These are phyloP conservation scores for Zymoseptoria brevis DNA, from an alignment of 2,329 filamentous ascomycete species.

Conservation along the genomic window DNA sequence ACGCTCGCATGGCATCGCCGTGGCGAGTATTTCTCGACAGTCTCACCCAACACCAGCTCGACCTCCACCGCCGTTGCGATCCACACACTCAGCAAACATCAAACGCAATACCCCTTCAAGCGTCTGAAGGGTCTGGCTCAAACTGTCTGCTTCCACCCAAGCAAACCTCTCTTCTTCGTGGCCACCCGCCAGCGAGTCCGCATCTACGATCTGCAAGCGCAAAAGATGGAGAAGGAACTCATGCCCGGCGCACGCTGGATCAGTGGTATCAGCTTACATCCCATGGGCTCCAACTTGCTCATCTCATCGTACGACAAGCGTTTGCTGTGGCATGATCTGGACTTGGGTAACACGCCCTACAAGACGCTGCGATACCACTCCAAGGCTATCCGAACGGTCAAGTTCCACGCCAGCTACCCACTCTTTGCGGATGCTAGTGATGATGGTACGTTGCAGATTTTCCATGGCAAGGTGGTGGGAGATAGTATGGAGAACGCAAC, in stretches of 20 bases:
- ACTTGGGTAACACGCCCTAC: conserved; percentile 82
- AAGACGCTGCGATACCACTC: conserved; percentile 94
- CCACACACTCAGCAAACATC: conserved; percentile 89
- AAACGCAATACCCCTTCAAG: conserved; percentile 90
- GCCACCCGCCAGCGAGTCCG: conserved; percentile 90
- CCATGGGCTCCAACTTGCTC: conserved; percentile 86
- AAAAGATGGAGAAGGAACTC: conserved; percentile 85
- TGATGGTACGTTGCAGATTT: conserved; percentile 88
- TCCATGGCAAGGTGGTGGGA: conserved; percentile 90
- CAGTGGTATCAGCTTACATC: conserved; percentile 85
- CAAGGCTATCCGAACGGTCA: conserved; percentile 82
- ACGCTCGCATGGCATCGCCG: conserved; percentile 87
- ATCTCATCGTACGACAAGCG: conserved; percentile 92
- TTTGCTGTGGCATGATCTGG: conserved; percentile 92
- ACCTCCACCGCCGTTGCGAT: conserved; percentile 69
- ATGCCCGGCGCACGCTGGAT: conserved; percentile 94
- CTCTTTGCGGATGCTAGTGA: conserved; percentile 93
- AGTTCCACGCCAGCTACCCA: conserved; percentile 70
- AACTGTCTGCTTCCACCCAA: conserved; percentile 89
- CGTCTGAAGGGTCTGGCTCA: conserved; percentile 68
- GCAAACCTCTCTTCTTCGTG: conserved; percentile 87
- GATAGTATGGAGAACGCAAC: conserved; percentile 95
- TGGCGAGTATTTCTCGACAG: conserved; percentile 89
- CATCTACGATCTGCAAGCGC: conserved; percentile 84
- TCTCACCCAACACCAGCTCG: conserved; percentile 70